Evolutionary conservation across 352 stramenopile genomes (phyloP), one percentile per base, ranked within the genome.

Genomic region (Phytopythium ostracodes): DNA sequence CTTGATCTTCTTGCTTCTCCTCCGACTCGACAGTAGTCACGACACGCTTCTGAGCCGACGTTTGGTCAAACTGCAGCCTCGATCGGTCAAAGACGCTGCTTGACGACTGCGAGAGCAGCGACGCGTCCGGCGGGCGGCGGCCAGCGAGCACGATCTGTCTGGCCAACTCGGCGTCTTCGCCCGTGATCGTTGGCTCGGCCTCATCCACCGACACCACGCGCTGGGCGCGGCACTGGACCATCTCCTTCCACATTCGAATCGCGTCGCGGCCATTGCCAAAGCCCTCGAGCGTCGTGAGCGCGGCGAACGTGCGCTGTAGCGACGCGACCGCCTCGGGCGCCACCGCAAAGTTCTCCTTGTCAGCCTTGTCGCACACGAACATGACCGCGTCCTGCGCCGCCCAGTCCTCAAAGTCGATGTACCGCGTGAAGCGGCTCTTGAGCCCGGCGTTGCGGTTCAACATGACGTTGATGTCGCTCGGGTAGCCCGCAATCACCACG

Each of bases 401-500:
- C 89, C 92, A 98, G 61, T 97, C 84, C 1, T 73, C 72, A 67
- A 98, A 98, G 60, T 96, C 77, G 15, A 98, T 74, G 27, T 88
- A 93, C 25, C 89, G 79, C 2, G 79, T 94, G 56, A 98, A 98
- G 33, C 92, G 77, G 65, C 91, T 97, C 62, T 95, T 96, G 8
- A 98, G 72, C 0, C 93, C 93, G 24, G 87, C 81, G 43, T 98
- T 98, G 15, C 75, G 81, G 62, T 90, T 63, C 12, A 98, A 76
- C 87, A 98, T 96, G 49, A 76, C 66, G 49, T 98, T 83, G 49
- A 98, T 92, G 36, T 98, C 89, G 15, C 73, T 76, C 25, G 76
- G 73, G 58, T 98, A 98, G 0, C 93, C 93, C 17, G 93, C 92
- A 25, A 98, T 83, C 35, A 98, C 84, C 27, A 98, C 82, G 20